Base-by-base conservation (phyloP, 805 yeast genomes). In the Candida peoriensis region DNA sequence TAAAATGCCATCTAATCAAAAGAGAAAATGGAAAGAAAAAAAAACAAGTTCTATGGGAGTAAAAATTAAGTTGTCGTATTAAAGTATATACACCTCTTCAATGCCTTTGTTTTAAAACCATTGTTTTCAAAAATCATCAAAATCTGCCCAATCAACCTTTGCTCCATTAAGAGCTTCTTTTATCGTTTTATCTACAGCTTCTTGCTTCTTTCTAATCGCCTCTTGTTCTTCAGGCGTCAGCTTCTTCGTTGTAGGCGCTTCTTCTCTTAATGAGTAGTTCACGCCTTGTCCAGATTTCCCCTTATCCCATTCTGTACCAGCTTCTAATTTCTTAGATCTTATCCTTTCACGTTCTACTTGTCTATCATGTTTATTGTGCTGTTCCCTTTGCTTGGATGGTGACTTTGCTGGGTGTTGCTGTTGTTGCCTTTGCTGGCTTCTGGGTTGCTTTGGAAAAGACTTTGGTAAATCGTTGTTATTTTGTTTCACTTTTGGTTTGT, bases 121-220 rank as follows among this genome's bases (percentile, higher is more conserved):
- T n/a, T n/a, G n/a, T n/a, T 20, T 10, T 7, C 24, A 37, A 27
- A 34, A 38, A 12, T 36, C 41, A 28, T 42, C 51, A 21, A 44
- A 32, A 22, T 41, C 48, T 5, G 52, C 48, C 55, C 55, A 50
- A 18, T 47, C 41, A 5, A 48, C 34, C 16, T 38, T 30, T 9
- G 23, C 36, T 17, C 51, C 54, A 11, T 39, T 35, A 4, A 42
- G 39, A 19, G 44, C 31, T 11, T 44, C 47, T 8, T 46, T 44
- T 13, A 42, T 30, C 22, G 33, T n/a, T 17, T 32, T 32, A 22
- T 34, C 35, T 19, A 23, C 30, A 26, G n/a, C 21, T 20, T 32
- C 32, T 24, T 40, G 48, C 13, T 30, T 38, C 14, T 34, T 32
- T 6, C 38, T 28, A 6, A 23, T 32, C 24, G 33, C 27, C 17